Conservation (phyloP, 116 monocot species). For the Iris pallida region DNA sequence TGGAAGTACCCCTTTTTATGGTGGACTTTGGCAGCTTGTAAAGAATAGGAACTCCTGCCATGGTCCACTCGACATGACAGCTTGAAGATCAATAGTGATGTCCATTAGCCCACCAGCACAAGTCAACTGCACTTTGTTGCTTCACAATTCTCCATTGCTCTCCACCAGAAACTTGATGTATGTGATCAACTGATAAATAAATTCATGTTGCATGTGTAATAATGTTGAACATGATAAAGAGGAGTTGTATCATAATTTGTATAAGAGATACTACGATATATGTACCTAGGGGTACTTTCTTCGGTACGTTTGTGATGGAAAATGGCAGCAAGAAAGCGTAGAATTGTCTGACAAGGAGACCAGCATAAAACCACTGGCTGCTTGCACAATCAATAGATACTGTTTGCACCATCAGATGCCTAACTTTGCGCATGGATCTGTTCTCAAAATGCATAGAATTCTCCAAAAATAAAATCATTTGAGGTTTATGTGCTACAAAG, state of each 20-base stretch:
- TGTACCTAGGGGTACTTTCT: background rate
- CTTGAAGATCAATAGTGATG: slow-evolving; percentile 2
- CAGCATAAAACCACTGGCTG: background rate
- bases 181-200: background rate
- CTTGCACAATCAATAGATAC: no score
- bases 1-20: background rate
- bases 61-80: slow-evolving; percentile 5
- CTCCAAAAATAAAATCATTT: no score
- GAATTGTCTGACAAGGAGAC: background rate
- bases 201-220: background rate
- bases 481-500: no score
- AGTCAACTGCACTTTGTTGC: slow-evolving; percentile 8
- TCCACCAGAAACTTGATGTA: background rate
- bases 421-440: no score
- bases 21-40: background rate
- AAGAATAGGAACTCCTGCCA: background rate
- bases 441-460: no score
- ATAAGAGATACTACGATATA: background rate
- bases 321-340: background rate
- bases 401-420: no score
- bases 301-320: background rate
- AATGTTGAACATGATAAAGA: no score
- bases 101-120: slow-evolving; percentile 10
- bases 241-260: background rate
- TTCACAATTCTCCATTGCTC: slow-evolving; percentile 1